Evolutionary conservation across 2,329 filamentous ascomycete genomes (phyloP), one percentile per base, ranked within the genome.

Genomic region (Phaeosphaeriaceae sp.): DNA sequence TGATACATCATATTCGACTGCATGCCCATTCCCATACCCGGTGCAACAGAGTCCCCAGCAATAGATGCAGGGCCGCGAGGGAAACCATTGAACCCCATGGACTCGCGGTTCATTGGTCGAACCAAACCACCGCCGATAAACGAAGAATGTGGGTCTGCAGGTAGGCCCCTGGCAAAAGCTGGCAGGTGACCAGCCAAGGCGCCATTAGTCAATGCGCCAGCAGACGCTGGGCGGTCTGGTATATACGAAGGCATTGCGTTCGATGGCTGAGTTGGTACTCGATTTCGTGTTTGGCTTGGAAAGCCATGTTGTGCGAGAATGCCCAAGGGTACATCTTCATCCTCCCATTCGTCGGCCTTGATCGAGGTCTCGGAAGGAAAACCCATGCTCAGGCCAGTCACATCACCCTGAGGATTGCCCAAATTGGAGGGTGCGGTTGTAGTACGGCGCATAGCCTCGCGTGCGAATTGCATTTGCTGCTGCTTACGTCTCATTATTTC

Each of bases 311-410:
- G 64, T 11, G 60, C 61, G 16, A 74, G 64, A 30, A 74, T 70
- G n/a, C 68, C 72, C 9, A 74, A 55, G 21, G 72, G 72, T 18
- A 74, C 60, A 38, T 74, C 71, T 40, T 74, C 72, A 13, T 74
- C 69, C 40, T 67, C 63, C 70, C 69, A 73, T 39, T 73, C 64
- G 38, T 71, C 68, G 12, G 69, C 67, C 44, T 72, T 61, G 45
- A 69, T 52, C 4, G 68, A 73, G 4, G 61, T 65, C 41, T 72
- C 69, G 0, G 70, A 71, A 7, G 69, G 69, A 42, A 72, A 73
- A 8, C 68, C 68, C 54, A 59, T 68, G 29, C 51, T 46, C 26
- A 58, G 43, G 2, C 51, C 44, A 16, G 62, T 65, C 13, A 50
- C 50, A n/a, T 52, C 45, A 42, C 54, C 66, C 16, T 58, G 53